phyloP scores from a whole-genome alignment of 179 eudicot genomes.

The Sideroxylon spinosum region DNA sequence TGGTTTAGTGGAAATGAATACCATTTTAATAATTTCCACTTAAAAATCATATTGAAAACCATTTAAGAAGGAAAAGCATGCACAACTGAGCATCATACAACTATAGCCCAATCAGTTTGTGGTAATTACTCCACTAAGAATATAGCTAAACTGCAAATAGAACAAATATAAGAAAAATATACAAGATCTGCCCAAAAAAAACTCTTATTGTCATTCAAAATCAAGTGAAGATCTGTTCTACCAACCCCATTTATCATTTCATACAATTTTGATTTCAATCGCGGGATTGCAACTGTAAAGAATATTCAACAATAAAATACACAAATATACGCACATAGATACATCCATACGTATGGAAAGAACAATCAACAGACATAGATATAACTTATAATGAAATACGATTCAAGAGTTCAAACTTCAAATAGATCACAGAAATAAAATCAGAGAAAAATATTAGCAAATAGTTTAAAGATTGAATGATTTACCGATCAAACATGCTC shows the following conservation, averaged over 20 bases:
- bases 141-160: too few relatives aligned
- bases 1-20: too few relatives aligned
- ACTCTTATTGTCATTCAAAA: too few relatives aligned
- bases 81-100: too few relatives aligned
- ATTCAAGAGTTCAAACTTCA: background rate
- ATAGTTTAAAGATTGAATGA: background rate
- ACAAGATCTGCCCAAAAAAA: too few relatives aligned
- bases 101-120: too few relatives aligned
- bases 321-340: background rate
- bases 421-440: background rate
- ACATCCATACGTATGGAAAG: background rate
- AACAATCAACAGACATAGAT: background rate
- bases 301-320: background rate
- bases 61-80: too few relatives aligned
- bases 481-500: background rate
- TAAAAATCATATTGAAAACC: background rate
- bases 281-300: background rate
- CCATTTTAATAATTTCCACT: constrained; percentile 36
- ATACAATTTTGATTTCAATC: too few relatives aligned
- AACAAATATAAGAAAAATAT: too few relatives aligned
- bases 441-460: background rate
- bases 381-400: background rate
- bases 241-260: too few relatives aligned
- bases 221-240: too few relatives aligned
- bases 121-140: too few relatives aligned